Evolutionary conservation across 495 filamentous ascomycete genomes (phyloP).

Genomic region (Coniosporium apollinis): DNA sequence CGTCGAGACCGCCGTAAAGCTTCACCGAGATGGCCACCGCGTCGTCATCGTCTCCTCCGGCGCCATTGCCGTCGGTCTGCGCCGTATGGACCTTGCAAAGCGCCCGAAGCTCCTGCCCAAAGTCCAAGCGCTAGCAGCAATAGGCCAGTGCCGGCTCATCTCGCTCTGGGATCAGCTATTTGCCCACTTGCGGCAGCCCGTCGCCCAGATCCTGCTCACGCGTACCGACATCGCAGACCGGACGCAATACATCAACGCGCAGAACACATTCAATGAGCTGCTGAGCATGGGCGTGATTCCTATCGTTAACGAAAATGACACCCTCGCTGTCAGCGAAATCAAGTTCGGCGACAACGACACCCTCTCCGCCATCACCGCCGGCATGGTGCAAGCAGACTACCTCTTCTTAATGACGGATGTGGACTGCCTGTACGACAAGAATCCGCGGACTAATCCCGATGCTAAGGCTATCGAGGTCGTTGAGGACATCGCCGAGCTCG

Average conservation of each 20-base stretch:
- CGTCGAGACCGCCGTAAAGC: constrained; percentile 74
- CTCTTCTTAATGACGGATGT: constrained; percentile 98
- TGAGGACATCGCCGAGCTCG: constrained; percentile 69
- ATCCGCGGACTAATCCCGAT: constrained; percentile 68
- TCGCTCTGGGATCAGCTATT: constrained; percentile 90
- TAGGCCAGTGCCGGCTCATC: constrained; percentile 92
- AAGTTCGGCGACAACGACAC: constrained; percentile 99
- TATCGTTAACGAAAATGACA: constrained; percentile 98
- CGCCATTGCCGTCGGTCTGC: constrained; percentile 82
- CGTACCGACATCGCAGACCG: constrained; percentile 94
- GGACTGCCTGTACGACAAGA: constrained; percentile 91
- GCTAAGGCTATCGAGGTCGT: constrained; percentile 85
- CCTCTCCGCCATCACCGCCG: constrained; percentile 86
- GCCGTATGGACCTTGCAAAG: constrained; percentile 76
- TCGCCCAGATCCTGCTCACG: constrained; percentile 90
- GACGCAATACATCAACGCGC: constrained; percentile 89
- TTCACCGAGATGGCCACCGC: constrained; percentile 79
- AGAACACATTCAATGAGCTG: constrained; percentile 81
- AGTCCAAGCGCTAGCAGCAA: constrained; percentile 85
- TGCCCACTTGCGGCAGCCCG: constrained; percentile 66
- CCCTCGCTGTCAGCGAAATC: constrained; percentile 91
- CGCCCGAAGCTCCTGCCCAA: constrained; percentile 76
- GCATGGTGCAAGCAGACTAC: constrained; percentile 93
- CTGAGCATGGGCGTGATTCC: constrained; percentile 93
- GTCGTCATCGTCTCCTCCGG: constrained; percentile 94